Percentiles rank a stretch among this genome's conserved stretches.
These are phyloP conservation scores for Phialemonium atrogriseum DNA, from an alignment of 2,329 filamentous ascomycete species.

Conservation along the genomic window DNA sequence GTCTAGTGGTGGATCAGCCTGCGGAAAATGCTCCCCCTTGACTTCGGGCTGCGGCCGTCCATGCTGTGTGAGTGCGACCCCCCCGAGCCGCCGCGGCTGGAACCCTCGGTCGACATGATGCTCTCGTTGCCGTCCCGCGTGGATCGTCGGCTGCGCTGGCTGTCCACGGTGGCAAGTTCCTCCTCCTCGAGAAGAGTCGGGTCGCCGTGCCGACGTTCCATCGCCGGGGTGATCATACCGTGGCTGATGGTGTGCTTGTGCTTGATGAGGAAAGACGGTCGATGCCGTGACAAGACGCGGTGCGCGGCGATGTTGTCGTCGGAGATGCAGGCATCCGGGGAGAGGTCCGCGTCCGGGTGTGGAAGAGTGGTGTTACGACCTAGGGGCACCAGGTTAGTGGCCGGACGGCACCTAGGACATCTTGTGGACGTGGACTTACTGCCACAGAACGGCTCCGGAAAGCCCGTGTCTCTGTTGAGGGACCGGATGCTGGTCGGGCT, in stretches of 20 bases:
- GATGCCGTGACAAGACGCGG: conserved; percentile 32
- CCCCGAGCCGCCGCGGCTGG: background rate
- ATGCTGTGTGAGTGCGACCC: conserved; percentile 2
- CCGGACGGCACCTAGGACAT: background rate
- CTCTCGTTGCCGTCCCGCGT: conserved; percentile 27
- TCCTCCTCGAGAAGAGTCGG: conserved; percentile 14
- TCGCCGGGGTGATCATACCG: conserved; percentile 31
- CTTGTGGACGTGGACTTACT: conserved; percentile 23
- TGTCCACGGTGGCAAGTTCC: conserved; percentile 5
- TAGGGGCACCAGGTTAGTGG: conserved; percentile 12
- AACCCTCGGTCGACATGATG: conserved; percentile 13
- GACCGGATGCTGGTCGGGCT: conserved; percentile 6
- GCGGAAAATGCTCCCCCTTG: conserved; percentile 8
- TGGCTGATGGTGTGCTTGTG: conserved; percentile 38
- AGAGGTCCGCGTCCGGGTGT: conserved; percentile 53
- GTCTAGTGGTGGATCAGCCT: conserved; percentile 7
- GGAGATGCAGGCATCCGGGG: conserved; percentile 46
- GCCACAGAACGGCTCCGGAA: conserved; percentile 38
- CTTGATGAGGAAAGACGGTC: conserved; percentile 37
- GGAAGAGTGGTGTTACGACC: conserved; percentile 52
- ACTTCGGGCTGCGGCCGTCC: conserved; percentile 5
- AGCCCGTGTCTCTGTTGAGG: conserved; percentile 33
- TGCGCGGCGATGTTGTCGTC: conserved; percentile 42
- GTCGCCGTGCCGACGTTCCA: conserved; percentile 24
- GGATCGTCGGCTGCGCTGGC: conserved; percentile 1